Evolutionary conservation across 2,329 filamentous ascomycete species (phyloP), one percentile per base, ranked within the genome.

Genomic region (Calonectria ilicicola): DNA sequence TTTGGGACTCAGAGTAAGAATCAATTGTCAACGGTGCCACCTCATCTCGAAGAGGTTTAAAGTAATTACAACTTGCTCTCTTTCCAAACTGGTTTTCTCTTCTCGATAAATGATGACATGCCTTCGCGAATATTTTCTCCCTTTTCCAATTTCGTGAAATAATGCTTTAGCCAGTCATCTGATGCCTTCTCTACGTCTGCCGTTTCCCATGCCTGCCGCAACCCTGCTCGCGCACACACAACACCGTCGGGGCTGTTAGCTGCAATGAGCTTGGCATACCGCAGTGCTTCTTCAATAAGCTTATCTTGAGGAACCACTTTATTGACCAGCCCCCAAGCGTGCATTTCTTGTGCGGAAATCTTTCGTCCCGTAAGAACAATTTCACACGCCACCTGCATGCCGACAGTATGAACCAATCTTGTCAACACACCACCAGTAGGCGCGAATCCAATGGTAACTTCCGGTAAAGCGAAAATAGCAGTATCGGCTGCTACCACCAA

Each of bases 371-470:
- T 79, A 3, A 80, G 66, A 4, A 76, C 77, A 44, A 80, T 74
- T 64, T 80, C 78, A n/a, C 73, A 76, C 3, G 78, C 78, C 46
- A 75, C 47, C 21, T 80, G 78, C 27, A 79, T 73, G 2, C 78
- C 78, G 42, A 76, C 72, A 3, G 71, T 68, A 76, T 79, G 10
- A 81, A 88, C 86, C 12, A 89, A 81, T n/a, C 87, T 83, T 6
- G 87, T 83, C 15, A 88, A 83, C n/a, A 87, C 87, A 12, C 87
- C 87, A 2, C 87, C 87, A 15, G 82, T 87, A 2, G 88, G 87
- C 23, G 86, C 88, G 56, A 89, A 84, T 29, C 88, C 88, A n/a
- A 87, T 84, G 62, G 87, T 85, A 3, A 86, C 88, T 80, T 89
- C 88, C 27, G 88, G 87, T 7, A 89, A 83, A 5, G 84, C 87